Evolutionary conservation across 208 protist genomes (phyloP).

Genomic region (Naegleria gruberi): DNA sequence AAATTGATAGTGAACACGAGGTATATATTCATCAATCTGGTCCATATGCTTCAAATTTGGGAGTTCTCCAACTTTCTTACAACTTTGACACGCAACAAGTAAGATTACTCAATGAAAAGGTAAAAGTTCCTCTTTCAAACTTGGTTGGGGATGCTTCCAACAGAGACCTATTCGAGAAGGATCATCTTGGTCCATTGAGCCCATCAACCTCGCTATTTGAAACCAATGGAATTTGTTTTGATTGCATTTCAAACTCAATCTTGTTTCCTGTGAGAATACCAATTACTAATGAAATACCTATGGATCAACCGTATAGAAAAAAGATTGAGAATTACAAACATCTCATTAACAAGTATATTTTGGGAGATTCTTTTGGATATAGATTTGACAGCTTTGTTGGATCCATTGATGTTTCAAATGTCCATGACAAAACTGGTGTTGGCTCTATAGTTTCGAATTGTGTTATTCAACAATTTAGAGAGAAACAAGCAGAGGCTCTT

Average conservation of each 20-base stretch:
- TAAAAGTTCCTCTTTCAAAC: background rate
- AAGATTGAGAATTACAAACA: background rate
- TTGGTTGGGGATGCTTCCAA: background rate
- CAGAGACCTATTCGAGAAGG: background rate
- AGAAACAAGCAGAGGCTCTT: background rate
- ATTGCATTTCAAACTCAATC: background rate
- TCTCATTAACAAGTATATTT: background rate
- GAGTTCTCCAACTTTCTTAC: background rate
- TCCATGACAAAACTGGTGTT: background rate
- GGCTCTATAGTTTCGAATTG: background rate
- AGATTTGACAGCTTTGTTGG: background rate
- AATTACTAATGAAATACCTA: background rate
- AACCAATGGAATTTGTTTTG: background rate
- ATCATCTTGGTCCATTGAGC: background rate
- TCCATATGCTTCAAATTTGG: background rate
- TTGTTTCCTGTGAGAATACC: background rate
- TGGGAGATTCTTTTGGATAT: background rate
- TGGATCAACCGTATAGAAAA: background rate
- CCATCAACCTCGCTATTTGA: background rate
- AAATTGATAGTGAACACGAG: background rate
- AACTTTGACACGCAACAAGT: background rate
- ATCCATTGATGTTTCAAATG: background rate
- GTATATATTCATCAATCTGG: background rate
- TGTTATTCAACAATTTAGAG: background rate
- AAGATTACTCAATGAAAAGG: background rate